Percentiles rank a stretch among this genome's conserved stretches.
phyloP scores from a whole-genome alignment of 2,329 filamentous ascomycete species.

The Hirsutella minnesotensis region DNA sequence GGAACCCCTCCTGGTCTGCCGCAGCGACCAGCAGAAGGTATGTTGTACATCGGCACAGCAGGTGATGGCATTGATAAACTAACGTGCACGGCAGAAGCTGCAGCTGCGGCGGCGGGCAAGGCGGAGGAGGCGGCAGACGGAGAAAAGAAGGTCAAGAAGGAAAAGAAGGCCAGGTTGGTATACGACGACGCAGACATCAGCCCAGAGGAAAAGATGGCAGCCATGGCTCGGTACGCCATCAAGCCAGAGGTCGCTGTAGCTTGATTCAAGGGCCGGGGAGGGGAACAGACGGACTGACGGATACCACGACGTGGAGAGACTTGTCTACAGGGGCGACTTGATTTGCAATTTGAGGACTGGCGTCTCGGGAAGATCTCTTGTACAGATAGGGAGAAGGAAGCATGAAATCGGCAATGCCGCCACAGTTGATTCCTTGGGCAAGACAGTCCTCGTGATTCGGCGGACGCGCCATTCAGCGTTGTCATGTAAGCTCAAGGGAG shows the following conservation, averaged over 20 bases:
- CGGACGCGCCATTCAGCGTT: no score
- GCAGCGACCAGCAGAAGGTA: slow-evolving; percentile 26
- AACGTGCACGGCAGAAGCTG: slow-evolving; percentile 52
- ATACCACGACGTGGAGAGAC: not conserved
- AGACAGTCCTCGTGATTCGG: no score
- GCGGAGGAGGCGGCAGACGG: slow-evolving; percentile 28
- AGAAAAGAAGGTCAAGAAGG: slow-evolving; percentile 56
- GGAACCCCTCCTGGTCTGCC: slow-evolving; percentile 30
- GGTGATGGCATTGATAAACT: slow-evolving; percentile 54
- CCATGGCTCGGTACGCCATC: slow-evolving; percentile 63
- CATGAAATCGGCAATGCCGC: no score
- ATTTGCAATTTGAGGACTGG: not conserved
- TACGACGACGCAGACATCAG: slow-evolving; percentile 72
- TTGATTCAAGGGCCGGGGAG: not conserved
- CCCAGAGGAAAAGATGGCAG: slow-evolving; percentile 82
- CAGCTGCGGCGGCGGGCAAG: slow-evolving; percentile 35
- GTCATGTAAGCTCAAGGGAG: no score
- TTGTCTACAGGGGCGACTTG: not conserved
- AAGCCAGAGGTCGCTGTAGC: not conserved
- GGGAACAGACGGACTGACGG: not conserved
- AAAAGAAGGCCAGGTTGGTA: slow-evolving; percentile 59
- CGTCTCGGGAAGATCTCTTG: not conserved
- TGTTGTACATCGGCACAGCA: slow-evolving; percentile 11
- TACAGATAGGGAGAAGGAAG: no score
- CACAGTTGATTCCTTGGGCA: no score